These are phyloP conservation scores for Fusarium staphyleae DNA, from an alignment of 2,329 filamentous ascomycete genomes.

Conservation along the genomic window DNA sequence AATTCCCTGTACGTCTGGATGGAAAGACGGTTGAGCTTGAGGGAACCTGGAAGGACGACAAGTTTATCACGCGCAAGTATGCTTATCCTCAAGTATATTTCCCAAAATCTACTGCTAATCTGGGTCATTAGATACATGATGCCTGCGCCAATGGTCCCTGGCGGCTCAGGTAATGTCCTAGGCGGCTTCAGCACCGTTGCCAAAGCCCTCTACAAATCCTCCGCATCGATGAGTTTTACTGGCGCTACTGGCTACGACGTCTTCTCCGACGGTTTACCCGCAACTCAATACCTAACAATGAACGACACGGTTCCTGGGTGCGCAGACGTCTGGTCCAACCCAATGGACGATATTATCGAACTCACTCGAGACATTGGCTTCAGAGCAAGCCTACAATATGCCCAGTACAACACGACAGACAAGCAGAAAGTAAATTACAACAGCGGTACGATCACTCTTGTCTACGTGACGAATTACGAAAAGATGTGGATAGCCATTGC, in stretches of 20 bases:
- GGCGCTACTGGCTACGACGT: constrained; percentile 30
- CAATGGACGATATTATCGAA: constrained; percentile 37
- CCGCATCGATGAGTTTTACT: constrained; percentile 20
- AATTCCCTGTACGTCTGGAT: constrained; percentile 15
- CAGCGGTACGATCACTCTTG: constrained; percentile 20
- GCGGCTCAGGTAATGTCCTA: constrained; percentile 22
- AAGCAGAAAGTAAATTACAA: constrained; percentile 20
- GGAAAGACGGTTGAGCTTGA: constrained; percentile 9
- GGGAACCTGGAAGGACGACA: constrained; percentile 28
- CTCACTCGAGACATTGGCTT: constrained; percentile 32
- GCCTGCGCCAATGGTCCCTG: neutral
- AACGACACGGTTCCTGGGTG: constrained; percentile 13
- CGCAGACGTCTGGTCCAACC: constrained; percentile 22
- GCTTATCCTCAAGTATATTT: rapidly evolving
- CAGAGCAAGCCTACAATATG: constrained; percentile 33
- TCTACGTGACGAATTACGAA: constrained; percentile 29
- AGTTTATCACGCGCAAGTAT: constrained; percentile 31
- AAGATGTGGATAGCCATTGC: constrained; percentile 34
- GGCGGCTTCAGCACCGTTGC: constrained; percentile 30
- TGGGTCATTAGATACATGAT: constrained; percentile 16
- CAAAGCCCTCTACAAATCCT: constrained; percentile 10
- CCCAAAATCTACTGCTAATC: neutral
- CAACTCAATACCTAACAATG: constrained; percentile 32
- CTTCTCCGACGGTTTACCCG: constrained; percentile 9
- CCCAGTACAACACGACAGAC: constrained; percentile 27